Evolutionary conservation across 2,329 filamentous ascomycete genomes (phyloP).

Genomic region (Sporothrix mexicana): DNA sequence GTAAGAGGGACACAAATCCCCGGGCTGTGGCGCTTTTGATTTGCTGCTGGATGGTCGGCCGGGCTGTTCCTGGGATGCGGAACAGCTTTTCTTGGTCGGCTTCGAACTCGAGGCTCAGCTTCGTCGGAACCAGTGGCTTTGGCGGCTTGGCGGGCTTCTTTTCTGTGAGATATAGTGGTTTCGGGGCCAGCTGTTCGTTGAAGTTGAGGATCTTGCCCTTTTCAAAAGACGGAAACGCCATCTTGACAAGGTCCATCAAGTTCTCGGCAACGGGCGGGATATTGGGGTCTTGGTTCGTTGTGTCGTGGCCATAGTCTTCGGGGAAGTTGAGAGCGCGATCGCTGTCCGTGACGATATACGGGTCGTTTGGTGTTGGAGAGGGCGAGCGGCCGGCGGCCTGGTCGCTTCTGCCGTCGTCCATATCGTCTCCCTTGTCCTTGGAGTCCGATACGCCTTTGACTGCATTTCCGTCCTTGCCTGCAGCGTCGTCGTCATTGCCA

Average conservation of each 20-base stretch:
- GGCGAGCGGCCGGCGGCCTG: slow-evolving; percentile 45
- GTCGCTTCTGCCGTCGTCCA: slow-evolving; percentile 27
- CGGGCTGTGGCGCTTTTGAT: slow-evolving; percentile 58
- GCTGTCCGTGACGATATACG: slow-evolving; percentile 44
- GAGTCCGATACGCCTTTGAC: neutral
- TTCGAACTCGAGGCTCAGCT: slow-evolving; percentile 84
- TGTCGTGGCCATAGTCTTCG: slow-evolving; percentile 51
- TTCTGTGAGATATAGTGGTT: slow-evolving; percentile 76
- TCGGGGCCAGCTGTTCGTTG: slow-evolving; percentile 81
- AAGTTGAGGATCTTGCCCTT: slow-evolving; percentile 77
- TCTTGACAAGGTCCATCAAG: slow-evolving; percentile 75
- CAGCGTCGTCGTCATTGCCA: slow-evolving; percentile 44
- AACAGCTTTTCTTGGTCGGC: slow-evolving; percentile 87
- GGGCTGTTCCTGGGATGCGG: slow-evolving; percentile 69
- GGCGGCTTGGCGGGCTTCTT: slow-evolving; percentile 81
- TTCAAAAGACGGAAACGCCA: slow-evolving; percentile 81
- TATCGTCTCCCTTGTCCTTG: slow-evolving; percentile 17
- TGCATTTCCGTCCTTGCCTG: slow-evolving; percentile 2
- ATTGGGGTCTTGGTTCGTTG: slow-evolving; percentile 65
- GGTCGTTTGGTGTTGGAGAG: slow-evolving; percentile 40
- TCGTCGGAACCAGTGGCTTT: slow-evolving; percentile 82
- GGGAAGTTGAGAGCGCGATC: slow-evolving; percentile 50
- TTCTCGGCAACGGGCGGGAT: slow-evolving; percentile 75
- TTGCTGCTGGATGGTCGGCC: slow-evolving; percentile 60
- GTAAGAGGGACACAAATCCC: slow-evolving; percentile 53